These are phyloP conservation scores for Colletotrichum viniferum DNA, from an alignment of 2,329 filamentous ascomycete genomes.

Conservation along the genomic window DNA sequence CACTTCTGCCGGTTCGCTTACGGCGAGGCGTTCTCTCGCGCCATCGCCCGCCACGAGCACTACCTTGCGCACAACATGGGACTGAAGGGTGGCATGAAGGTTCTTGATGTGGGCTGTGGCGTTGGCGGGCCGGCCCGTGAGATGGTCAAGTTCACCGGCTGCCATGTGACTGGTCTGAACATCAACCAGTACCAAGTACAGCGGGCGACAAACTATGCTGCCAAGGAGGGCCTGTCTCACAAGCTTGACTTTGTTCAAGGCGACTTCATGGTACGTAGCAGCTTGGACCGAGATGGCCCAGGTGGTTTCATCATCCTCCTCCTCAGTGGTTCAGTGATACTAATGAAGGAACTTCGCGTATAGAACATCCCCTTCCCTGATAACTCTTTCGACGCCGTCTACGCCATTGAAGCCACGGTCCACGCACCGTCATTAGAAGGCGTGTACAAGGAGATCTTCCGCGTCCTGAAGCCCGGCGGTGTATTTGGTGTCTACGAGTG, in stretches of 20 bases:
- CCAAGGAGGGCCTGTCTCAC: conserved; percentile 75
- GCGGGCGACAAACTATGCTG: conserved; percentile 81
- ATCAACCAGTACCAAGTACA: conserved; percentile 98
- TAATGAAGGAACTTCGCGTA: too few species aligned
- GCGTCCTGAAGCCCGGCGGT: conserved; percentile 89
- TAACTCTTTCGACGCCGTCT: conserved; percentile 88
- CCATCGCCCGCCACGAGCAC: conserved; percentile 92
- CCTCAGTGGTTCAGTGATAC: neutral
- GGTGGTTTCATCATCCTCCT: neutral
- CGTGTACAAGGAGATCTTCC: conserved; percentile 90
- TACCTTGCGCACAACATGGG: conserved; percentile 88
- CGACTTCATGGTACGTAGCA: conserved; percentile 76
- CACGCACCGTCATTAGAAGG: conserved; percentile 87
- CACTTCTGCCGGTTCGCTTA: conserved; percentile 93
- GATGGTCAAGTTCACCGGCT: conserved; percentile 90
- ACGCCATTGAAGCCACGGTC: conserved; percentile 92
- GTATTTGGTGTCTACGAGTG: conserved; percentile 95
- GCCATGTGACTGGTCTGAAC: conserved; percentile 86
- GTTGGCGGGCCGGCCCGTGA: conserved; percentile 92
- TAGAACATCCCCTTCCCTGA: conserved; percentile 90
- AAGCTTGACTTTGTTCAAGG: conserved; percentile 87
- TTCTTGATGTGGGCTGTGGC: conserved; percentile 92
- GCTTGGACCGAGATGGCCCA: neutral
- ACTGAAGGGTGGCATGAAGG: conserved; percentile 79
- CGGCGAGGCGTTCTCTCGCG: conserved; percentile 83